Conservation (phyloP, 2,329 filamentous ascomycete genomes). For the Ophiostoma quercus region DNA sequence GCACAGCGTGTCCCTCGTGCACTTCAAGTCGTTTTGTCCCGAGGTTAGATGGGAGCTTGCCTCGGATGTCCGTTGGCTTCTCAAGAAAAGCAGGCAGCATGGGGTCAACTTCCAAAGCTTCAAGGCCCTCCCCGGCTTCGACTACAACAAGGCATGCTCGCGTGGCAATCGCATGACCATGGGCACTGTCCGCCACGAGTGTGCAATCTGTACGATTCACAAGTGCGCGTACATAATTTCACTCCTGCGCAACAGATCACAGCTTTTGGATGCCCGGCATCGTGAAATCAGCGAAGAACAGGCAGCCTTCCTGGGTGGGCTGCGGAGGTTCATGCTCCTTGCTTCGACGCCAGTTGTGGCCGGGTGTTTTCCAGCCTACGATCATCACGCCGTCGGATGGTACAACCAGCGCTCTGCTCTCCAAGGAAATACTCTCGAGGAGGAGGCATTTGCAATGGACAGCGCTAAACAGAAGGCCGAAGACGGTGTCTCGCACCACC, state of each 20-base stretch:
- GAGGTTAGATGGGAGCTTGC: slow-evolving; percentile 25
- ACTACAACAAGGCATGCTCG: slow-evolving; percentile 20
- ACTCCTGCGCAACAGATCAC: slow-evolving; percentile 14
- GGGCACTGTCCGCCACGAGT: slow-evolving; percentile 23
- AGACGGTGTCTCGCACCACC: not conserved
- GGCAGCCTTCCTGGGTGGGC: not conserved
- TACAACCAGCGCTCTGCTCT: not conserved
- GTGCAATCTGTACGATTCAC: slow-evolving; percentile 29
- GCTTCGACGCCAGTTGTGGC: slow-evolving; percentile 14
- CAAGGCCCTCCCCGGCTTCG: slow-evolving; percentile 18
- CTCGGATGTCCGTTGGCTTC: slow-evolving; percentile 23
- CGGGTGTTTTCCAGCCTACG: not conserved
- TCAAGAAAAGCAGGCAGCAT: slow-evolving; percentile 19
- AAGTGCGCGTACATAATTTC: slow-evolving; percentile 27
- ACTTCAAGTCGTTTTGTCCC: slow-evolving; percentile 21
- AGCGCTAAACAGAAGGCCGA: not conserved
- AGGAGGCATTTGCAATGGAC: not conserved
- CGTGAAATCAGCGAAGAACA: slow-evolving; percentile 19
- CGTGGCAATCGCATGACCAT: slow-evolving; percentile 18
- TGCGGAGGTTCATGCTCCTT: slow-evolving; percentile 22
- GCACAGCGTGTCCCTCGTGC: slow-evolving; percentile 27
- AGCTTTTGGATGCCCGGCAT: not conserved
- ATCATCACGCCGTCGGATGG: not conserved
- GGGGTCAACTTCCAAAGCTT: slow-evolving; percentile 24
- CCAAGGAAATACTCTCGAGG: not conserved